These are phyloP conservation scores for Calocera cornea DNA, from an alignment of 768 basidiomycete species.

Conservation along the genomic window DNA sequence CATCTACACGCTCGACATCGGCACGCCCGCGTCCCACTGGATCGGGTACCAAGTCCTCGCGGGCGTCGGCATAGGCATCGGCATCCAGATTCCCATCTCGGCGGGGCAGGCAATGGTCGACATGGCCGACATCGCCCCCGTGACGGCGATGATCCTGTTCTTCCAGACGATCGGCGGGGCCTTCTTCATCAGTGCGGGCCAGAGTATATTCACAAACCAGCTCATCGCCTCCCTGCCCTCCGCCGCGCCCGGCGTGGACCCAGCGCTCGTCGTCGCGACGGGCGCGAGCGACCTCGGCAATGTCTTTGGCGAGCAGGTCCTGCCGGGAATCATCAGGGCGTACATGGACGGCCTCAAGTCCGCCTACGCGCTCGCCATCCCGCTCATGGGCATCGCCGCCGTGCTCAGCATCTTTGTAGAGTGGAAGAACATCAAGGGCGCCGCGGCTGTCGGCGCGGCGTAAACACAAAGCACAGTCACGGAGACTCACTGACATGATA, in stretches of 20 bases:
- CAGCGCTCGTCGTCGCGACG: background rate
- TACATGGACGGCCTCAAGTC: background rate
- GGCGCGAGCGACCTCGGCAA: background rate
- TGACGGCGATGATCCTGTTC: background rate
- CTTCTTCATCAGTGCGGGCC: background rate
- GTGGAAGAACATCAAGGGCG: slow-evolving; percentile 2
- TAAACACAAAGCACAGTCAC: background rate
- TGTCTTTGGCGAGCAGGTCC: background rate
- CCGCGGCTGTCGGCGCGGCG: background rate
- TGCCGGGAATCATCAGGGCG: background rate
- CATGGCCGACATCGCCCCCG: background rate
- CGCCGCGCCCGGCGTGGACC: background rate
- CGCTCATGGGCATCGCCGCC: background rate
- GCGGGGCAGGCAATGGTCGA: background rate
- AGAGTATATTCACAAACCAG: background rate
- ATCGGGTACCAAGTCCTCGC: slow-evolving; percentile 31
- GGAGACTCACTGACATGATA: no score
- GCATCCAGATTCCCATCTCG: background rate
- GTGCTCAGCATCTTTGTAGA: background rate
- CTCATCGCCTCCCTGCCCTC: background rate
- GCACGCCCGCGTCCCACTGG: slow-evolving; percentile 18
- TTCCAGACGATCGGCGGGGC: background rate
- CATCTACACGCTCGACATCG: slow-evolving; percentile 24
- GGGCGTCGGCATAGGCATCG: slow-evolving; percentile 19
- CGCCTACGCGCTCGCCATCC: background rate